Percentiles rank a stretch among this genome's conserved stretches.
Conservation (phyloP, 139 green algal species). For the Edaphochlamys debaryana region DNA sequence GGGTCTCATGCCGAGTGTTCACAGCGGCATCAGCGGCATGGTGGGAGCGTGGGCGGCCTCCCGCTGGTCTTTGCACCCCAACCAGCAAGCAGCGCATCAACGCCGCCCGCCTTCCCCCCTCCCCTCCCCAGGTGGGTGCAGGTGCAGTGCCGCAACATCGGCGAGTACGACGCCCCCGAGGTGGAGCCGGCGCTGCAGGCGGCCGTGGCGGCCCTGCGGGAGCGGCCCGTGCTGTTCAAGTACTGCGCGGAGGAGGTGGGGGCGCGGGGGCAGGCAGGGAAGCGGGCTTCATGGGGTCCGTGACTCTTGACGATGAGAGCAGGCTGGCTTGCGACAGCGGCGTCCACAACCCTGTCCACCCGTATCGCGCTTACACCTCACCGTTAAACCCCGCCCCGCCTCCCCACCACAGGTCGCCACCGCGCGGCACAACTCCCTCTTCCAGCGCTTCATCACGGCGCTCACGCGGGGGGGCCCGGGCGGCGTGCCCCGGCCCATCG, state of each 20-base stretch:
- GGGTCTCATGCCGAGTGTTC: too few relatives aligned
- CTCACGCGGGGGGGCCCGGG: conserved; percentile 89
- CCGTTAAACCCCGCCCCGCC: too few relatives aligned
- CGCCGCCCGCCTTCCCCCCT: too few relatives aligned
- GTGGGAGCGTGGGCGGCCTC: too few relatives aligned
- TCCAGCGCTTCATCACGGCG: conserved; percentile 91
- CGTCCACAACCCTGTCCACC: too few relatives aligned
- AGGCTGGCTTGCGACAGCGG: too few relatives aligned
- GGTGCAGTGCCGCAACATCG: conserved; percentile 86
- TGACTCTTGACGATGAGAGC: too few relatives aligned
- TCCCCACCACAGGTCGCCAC: conserved; percentile 58
- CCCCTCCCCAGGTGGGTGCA: conserved; percentile 89
- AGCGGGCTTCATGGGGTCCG: too few relatives aligned
- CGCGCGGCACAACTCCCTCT: conserved; percentile 93
- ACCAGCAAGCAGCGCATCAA: too few relatives aligned
- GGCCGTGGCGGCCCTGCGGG: conserved; percentile 81
- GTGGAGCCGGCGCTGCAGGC: conserved; percentile 81
- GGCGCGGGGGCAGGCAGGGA: background rate
- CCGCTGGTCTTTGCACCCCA: too few relatives aligned
- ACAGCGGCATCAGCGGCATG: too few relatives aligned
- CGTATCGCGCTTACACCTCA: too few relatives aligned
- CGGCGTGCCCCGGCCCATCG: conserved; percentile 91
- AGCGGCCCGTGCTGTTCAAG: conserved; percentile 92
- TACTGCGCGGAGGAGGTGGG: conserved; percentile 96
- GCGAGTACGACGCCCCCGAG: conserved; percentile 89